Conservation (phyloP, 1,139 yeast species). For the Lodderomyces elongisporus region DNA sequence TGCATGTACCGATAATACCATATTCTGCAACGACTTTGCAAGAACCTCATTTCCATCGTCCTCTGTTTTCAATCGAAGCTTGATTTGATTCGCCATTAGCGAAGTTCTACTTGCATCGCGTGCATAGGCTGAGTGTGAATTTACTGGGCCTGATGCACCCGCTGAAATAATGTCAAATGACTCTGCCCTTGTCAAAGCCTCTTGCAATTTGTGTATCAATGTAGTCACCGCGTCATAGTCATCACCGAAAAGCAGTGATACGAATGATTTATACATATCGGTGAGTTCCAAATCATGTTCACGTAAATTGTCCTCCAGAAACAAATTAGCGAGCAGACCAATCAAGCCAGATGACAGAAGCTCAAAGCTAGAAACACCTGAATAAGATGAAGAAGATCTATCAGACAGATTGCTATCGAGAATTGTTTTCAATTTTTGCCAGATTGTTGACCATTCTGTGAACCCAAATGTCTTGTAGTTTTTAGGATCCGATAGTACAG, state of each 20-base stretch:
- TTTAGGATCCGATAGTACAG: conserved; percentile 11
- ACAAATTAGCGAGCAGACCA: conserved; percentile 38
- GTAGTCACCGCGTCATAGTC: conserved; percentile 20
- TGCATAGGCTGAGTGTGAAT: conserved; percentile 10
- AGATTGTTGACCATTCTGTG: conserved; percentile 41
- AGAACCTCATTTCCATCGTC: conserved; percentile 18
- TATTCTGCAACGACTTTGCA: conserved; percentile 30
- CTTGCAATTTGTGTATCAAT: conserved; percentile 56
- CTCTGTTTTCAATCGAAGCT: conserved; percentile 45
- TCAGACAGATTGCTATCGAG: no score
- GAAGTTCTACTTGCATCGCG: conserved; percentile 37
- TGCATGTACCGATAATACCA: conserved; percentile 76
- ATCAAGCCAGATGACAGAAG: conserved; percentile 66
- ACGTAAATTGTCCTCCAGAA: conserved; percentile 22
- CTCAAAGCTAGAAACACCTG: conserved; percentile 65
- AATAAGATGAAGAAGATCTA: conserved; percentile 14
- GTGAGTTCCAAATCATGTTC: conserved; percentile 20
- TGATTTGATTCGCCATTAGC: conserved; percentile 69
- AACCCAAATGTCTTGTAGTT: conserved; percentile 14
- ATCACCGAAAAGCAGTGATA: conserved; percentile 37
- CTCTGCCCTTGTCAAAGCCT: conserved; percentile 70
- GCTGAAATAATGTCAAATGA: conserved; percentile 66
- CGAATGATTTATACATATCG: conserved; percentile 42
- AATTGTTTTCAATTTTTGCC: conserved; percentile 41
- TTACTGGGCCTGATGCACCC: conserved; percentile 32